Conservation (phyloP, 2,329 filamentous ascomycete genomes). For the Botryosphaeria dothidea region DNA sequence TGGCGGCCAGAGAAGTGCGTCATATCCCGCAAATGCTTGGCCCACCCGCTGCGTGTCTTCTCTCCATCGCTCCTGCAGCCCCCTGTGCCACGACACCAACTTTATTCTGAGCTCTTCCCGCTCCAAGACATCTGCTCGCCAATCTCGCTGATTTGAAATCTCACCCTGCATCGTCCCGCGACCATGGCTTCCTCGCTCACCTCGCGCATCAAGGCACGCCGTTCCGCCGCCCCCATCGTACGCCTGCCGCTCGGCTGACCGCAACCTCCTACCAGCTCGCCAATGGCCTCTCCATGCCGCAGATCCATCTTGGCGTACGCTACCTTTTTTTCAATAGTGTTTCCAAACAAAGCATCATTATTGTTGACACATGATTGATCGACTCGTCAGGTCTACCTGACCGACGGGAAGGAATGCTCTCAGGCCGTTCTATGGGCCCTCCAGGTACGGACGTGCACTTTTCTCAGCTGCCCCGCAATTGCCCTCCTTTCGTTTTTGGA, state of each 20-base stretch:
- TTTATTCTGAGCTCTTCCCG: slow-evolving; percentile 26
- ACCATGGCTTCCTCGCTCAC: slow-evolving; percentile 40
- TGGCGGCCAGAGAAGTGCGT: not conserved
- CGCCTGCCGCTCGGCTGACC: slow-evolving; percentile 26
- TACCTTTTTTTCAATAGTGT: not conserved
- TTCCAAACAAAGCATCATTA: not conserved
- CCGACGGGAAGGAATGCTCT: slow-evolving; percentile 61
- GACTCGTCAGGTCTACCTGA: slow-evolving; percentile 63
- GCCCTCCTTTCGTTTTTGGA: not conserved
- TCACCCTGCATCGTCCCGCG: slow-evolving; percentile 1
- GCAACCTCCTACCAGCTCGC: slow-evolving; percentile 42
- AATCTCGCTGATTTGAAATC: slow-evolving; percentile 9
- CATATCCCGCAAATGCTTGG: slow-evolving; percentile 7
- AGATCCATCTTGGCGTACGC: slow-evolving; percentile 64
- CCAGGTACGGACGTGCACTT: slow-evolving; percentile 33
- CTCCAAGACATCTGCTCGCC: slow-evolving; percentile 18
- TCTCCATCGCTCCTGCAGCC: slow-evolving; percentile 22
- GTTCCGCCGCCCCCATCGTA: not conserved
- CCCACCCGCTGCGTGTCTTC: not conserved
- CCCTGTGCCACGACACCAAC: slow-evolving; percentile 27
- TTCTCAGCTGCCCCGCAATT: not conserved
- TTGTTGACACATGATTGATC: not conserved
- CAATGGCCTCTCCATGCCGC: slow-evolving; percentile 68
- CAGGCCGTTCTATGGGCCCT: slow-evolving; percentile 61
- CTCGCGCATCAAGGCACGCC: slow-evolving; percentile 43